Conservation (phyloP, 331 rosid species). For the Malus hybrid region DNA sequence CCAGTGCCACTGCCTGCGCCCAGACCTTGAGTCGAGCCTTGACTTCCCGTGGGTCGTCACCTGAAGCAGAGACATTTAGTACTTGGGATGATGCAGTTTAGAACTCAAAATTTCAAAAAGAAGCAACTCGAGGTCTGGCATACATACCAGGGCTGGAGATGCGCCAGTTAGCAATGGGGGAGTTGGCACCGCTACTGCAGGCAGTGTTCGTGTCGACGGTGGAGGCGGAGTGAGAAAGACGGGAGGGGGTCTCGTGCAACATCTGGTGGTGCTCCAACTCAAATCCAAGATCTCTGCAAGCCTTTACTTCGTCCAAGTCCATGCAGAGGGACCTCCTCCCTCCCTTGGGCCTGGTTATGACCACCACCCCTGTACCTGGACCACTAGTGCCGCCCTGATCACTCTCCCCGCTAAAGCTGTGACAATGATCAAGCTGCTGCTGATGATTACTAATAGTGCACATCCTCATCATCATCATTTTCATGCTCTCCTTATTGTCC, state of each 20-base stretch:
- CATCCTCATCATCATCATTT: not conserved
- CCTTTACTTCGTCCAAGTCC: constrained; percentile 86
- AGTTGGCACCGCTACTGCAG: constrained; percentile 58
- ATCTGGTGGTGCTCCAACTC: constrained; percentile 57
- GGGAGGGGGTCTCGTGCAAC: constrained; percentile 48
- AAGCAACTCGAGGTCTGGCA: not conserved
- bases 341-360: constrained; percentile 71
- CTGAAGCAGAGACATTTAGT: constrained; percentile 18
- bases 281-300: constrained; percentile 86
- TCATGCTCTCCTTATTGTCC: not conserved
- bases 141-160: constrained; percentile 66
- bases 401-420: constrained; percentile 41
- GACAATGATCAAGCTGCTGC: not conserved
- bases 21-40: constrained; percentile 89
- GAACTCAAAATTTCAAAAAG: not conserved
- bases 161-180: constrained; percentile 73
- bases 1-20: constrained; percentile 91
- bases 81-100: not conserved
- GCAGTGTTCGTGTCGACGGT: constrained; percentile 32
- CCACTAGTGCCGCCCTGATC: constrained; percentile 11
- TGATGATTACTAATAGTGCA: not conserved
- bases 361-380: constrained; percentile 28
- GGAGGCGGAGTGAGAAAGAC: constrained; percentile 30
- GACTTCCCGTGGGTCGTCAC: constrained; percentile 80
- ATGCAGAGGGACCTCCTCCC: constrained; percentile 56